Evolutionary conservation across 768 basidiomycete genomes (phyloP).

Genomic region (Ramaria rubella): DNA sequence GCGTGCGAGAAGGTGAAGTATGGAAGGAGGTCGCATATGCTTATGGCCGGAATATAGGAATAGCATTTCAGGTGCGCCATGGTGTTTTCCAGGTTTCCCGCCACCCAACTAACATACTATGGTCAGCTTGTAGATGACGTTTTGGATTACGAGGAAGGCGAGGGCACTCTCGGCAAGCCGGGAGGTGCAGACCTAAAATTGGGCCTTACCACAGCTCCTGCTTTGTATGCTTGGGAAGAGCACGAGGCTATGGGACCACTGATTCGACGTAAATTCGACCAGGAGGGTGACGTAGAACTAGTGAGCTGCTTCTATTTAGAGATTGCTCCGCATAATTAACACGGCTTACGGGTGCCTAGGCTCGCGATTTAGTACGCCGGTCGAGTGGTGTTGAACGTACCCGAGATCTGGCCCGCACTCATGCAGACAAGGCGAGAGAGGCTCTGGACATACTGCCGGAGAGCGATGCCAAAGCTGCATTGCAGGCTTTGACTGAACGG

Average conservation of each 20-base stretch:
- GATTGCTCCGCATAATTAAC: constrained; percentile 2
- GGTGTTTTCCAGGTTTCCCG: neutral
- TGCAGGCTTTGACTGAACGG: constrained; percentile 63
- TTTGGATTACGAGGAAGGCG: constrained; percentile 83
- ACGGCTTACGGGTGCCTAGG: constrained; percentile 38
- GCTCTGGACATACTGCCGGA: constrained; percentile 67
- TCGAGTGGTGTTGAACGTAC: constrained; percentile 79
- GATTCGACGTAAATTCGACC: constrained; percentile 71
- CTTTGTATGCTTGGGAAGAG: constrained; percentile 82
- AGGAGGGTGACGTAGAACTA: constrained; percentile 72
- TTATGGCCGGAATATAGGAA: constrained; percentile 84
- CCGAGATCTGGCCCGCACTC: constrained; percentile 61
- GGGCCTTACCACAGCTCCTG: constrained; percentile 81
- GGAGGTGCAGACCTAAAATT: constrained; percentile 78
- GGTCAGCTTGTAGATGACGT: constrained; percentile 91
- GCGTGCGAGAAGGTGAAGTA: constrained; percentile 64
- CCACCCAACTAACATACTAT: neutral
- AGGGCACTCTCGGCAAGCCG: constrained; percentile 80
- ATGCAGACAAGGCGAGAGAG: constrained; percentile 72
- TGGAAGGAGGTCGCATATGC: constrained; percentile 89
- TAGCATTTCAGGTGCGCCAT: constrained; percentile 83
- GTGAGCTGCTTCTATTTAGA: constrained; percentile 35
- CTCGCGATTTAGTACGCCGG: constrained; percentile 54
- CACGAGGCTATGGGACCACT: constrained; percentile 62
- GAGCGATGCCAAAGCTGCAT: constrained; percentile 70